Base-by-base conservation (phyloP, 2,329 filamentous ascomycete genomes). In the Emericellopsis atlantica region DNA sequence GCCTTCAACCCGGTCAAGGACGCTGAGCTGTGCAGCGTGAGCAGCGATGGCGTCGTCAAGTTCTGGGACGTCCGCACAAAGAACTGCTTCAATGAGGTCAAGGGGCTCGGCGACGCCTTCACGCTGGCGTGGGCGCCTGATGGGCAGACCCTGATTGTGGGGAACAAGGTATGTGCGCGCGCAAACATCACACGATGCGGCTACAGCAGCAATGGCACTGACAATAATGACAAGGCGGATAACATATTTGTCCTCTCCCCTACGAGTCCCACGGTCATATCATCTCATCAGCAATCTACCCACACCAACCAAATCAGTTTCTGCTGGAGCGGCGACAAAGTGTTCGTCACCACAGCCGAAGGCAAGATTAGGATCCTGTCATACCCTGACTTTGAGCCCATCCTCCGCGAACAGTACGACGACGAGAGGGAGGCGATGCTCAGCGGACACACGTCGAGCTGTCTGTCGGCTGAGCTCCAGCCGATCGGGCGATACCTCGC, bases 1-100 rank as follows among this genome's bases (percentile, higher is more conserved):
- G 80, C 79, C 2, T 90, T 87, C 60, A 85, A 86, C 53, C 84
- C 84, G 0, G 71, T 74, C 44, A 84, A 80, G 55, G 84, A 90
- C 55, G 78, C 81, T 4, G 81, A 89, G 60, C 67, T 90, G 8
- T 85, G 81, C 49, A 87, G 80, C 54, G 72, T 84, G 40, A 83
- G 81, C 48, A 73, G 67, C 36, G 84, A 90, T 54, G 84, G 84
- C 2, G 74, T 80, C 26, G 78, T 84, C 45, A 78, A 82, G 54
- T 78, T 90, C 50, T 90, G 84, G 84, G 84, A 90, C 53, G 82
- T 88, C 11, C 69, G 84, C 50, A 81, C 73, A 44, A 85, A 84
- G 54, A 70, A 72, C 2, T 79, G 79, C 50, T 70, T 81, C 46
- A 83, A 82, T 40, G 80, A 85, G 55, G 70, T 85, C 32, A 79